These are phyloP conservation scores for Fagopyrum esculentum DNA, from an alignment of 148 eudicot species.

Conservation along the genomic window DNA sequence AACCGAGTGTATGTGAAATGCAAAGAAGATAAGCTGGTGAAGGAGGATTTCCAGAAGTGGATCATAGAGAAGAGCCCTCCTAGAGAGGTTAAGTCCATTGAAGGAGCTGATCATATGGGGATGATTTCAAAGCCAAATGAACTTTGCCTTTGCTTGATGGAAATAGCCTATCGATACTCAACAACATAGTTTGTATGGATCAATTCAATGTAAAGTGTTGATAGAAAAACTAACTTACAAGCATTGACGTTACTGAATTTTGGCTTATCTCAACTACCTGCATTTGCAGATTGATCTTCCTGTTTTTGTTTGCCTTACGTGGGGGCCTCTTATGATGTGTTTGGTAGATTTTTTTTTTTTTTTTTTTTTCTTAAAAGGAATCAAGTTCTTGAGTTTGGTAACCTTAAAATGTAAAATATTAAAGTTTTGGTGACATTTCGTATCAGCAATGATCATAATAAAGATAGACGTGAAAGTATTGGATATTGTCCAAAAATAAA, in stretches of 20 bases:
- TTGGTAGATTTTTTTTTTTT: background rate
- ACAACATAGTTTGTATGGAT: background rate
- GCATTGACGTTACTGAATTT: background rate
- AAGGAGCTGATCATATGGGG: slow-evolving; percentile 27
- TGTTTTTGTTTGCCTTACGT: no score
- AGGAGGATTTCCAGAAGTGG: slow-evolving; percentile 14
- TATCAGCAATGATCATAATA: no score
- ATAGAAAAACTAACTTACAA: background rate
- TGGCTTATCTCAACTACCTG: background rate
- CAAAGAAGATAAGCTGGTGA: slow-evolving; percentile 7
- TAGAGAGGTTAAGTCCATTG: slow-evolving; percentile 12
- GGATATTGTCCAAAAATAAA: no score
- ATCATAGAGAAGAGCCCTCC: slow-evolving; percentile 12
- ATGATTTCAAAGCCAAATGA: slow-evolving; percentile 20
- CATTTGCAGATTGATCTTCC: background rate
- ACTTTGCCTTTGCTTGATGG: background rate
- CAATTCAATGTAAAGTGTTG: background rate
- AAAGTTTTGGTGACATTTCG: background rate
- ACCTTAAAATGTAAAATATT: background rate
- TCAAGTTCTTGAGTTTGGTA: background rate
- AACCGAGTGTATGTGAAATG: slow-evolving; percentile 7
- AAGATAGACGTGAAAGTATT: no score
- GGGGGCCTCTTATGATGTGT: background rate
- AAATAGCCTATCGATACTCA: slow-evolving; percentile 1
- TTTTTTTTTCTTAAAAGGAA: background rate